These are phyloP conservation scores for Tetragonia tetragonoides DNA, from an alignment of 148 eudicot genomes.

Conservation along the genomic window DNA sequence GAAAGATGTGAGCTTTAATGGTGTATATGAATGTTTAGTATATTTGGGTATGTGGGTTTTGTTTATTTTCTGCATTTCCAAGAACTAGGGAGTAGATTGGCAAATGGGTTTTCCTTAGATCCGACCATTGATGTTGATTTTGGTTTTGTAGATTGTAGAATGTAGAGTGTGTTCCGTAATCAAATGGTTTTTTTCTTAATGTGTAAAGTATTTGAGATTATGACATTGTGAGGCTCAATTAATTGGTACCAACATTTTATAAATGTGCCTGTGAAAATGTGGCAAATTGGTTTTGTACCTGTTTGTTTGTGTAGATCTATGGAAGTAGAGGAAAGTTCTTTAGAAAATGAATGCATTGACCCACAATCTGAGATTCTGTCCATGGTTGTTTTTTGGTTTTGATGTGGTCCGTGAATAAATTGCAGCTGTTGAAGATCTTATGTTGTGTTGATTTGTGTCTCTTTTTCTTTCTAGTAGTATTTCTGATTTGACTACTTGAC, in stretches of 20 bases:
- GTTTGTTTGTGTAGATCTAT: constrained; percentile 23
- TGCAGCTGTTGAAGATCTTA: background rate
- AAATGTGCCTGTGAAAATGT: too few relatives aligned
- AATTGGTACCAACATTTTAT: too few relatives aligned
- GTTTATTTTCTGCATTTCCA: constrained; percentile 6
- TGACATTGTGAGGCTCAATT: too few relatives aligned
- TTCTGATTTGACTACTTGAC: constrained; percentile 2
- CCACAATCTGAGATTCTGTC: background rate
- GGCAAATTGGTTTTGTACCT: too few relatives aligned
- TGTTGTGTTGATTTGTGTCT: background rate
- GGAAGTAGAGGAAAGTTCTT: background rate
- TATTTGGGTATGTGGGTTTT: constrained; percentile 3
- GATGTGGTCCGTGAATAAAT: background rate
- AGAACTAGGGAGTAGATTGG: background rate
- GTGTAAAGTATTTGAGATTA: too few relatives aligned
- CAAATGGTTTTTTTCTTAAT: background rate
- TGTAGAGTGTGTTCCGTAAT: too few relatives aligned
- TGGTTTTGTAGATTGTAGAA: background rate
- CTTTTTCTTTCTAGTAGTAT: background rate
- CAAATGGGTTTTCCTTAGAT: constrained; percentile 18
- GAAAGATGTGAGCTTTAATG: background rate
- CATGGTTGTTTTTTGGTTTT: background rate
- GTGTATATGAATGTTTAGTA: background rate
- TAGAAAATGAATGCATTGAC: background rate
- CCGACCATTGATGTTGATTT: constrained; percentile 15